Evolutionary conservation across 139 green algal species (phyloP).

Genomic region (Chlamydomonas sp.): DNA sequence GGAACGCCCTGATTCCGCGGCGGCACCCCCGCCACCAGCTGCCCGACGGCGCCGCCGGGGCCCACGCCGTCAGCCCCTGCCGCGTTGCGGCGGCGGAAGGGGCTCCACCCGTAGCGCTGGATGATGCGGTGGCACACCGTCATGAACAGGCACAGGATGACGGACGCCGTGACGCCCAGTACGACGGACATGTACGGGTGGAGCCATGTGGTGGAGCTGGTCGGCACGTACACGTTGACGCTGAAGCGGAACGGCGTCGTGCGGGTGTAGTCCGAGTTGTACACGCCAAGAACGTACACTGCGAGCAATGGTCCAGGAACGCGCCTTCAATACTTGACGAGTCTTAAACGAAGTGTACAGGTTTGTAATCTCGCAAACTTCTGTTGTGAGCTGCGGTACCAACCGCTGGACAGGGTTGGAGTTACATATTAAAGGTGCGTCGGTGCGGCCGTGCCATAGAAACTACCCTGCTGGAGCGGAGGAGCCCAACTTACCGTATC

Average conservation of each 20-base stretch:
- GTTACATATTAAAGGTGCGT: not conserved
- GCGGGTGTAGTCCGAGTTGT: conserved; percentile 52
- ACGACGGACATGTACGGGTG: conserved; percentile 78
- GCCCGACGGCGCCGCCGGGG: not conserved
- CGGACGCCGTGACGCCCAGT: conserved; percentile 62
- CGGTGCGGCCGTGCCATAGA: not conserved
- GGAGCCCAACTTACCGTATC: not conserved
- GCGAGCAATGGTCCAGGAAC: not conserved
- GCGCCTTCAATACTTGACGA: not conserved
- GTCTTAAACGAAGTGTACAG: not conserved
- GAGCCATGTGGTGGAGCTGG: conserved; percentile 31
- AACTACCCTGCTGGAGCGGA: not conserved
- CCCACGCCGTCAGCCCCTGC: not conserved
- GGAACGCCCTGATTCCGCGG: conserved; percentile 43
- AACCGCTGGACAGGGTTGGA: too few relatives aligned
- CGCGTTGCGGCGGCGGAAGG: conserved; percentile 2
- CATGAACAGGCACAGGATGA: conserved; percentile 64
- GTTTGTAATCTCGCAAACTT: too few relatives aligned
- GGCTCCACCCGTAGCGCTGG: conserved; percentile 44
- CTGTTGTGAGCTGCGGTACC: too few relatives aligned
- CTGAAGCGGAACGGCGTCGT: not conserved
- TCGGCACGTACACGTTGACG: conserved; percentile 25
- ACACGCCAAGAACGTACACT: conserved; percentile 50
- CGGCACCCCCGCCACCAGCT: conserved; percentile 21
- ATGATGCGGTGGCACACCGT: conserved; percentile 59